Percentiles rank a stretch among this genome's conserved stretches.
Evolutionary conservation across 495 filamentous ascomycete genomes (phyloP).

Genomic region (Penicillium bialowiezense): DNA sequence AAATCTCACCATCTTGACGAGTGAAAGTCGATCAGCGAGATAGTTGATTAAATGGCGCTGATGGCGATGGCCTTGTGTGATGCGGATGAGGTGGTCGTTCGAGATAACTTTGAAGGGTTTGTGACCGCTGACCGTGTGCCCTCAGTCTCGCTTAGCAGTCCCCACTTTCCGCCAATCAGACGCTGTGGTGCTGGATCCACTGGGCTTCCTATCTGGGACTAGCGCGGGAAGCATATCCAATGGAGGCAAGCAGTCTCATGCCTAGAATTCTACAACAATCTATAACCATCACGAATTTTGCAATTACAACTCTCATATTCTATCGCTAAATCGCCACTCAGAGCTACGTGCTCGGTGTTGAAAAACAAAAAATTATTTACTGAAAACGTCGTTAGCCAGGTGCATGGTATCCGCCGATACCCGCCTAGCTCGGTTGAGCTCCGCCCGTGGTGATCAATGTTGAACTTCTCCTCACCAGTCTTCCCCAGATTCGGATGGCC

Average conservation of each 20-base stretch:
- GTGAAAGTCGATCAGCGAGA: constrained; percentile 47
- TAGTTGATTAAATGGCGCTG: constrained; percentile 47
- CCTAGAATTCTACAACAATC: constrained; percentile 5
- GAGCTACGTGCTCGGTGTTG: background rate
- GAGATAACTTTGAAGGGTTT: constrained; percentile 42
- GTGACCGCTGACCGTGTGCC: constrained; percentile 35
- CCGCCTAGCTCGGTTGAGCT: constrained; percentile 8
- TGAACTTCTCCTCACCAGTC: constrained; percentile 14
- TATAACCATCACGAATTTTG: background rate
- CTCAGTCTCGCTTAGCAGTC: constrained; percentile 42
- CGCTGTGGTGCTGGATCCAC: background rate
- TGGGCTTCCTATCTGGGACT: background rate
- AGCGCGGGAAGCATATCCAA: background rate
- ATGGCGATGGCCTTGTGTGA: constrained; percentile 48
- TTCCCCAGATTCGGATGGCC: background rate
- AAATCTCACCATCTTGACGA: constrained; percentile 48
- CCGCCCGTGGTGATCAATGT: constrained; percentile 16
- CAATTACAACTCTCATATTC: constrained; percentile 7
- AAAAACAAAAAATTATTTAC: constrained; percentile 10
- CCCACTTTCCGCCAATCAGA: constrained; percentile 32
- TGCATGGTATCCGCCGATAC: background rate
- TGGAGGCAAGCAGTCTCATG: constrained; percentile 16
- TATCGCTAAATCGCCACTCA: constrained; percentile 5
- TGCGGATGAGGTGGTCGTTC: constrained; percentile 35
- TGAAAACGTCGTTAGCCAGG: constrained; percentile 8